Conservation (phyloP, 2,329 filamentous ascomycete genomes). For the Pseudonectria buxi region DNA sequence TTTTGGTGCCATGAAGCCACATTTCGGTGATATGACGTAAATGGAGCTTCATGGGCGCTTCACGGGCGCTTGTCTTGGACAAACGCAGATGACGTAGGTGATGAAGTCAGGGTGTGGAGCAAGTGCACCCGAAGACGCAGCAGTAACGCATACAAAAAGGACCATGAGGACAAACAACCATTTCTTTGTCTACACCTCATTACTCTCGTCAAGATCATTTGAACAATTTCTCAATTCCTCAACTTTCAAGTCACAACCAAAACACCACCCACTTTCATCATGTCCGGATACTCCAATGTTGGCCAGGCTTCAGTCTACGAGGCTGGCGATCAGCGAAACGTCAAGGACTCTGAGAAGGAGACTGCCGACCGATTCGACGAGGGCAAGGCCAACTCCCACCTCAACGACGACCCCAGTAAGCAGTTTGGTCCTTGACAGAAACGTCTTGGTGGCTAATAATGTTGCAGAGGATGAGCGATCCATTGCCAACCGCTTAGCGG, state of each 20-base stretch:
- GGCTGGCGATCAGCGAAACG: constrained; percentile 67
- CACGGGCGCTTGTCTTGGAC: constrained; percentile 3
- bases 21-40: constrained; percentile 13
- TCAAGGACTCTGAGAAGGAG: constrained; percentile 43
- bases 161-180: neutral
- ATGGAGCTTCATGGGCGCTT: constrained; percentile 1
- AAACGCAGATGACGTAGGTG: constrained; percentile 21
- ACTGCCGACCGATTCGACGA: constrained; percentile 60
- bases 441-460: constrained; percentile 11
- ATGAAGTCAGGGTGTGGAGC: constrained; percentile 24
- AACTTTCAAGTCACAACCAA: neutral
- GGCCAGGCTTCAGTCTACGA: constrained; percentile 63
- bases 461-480: constrained; percentile 59
- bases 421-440: constrained; percentile 24
- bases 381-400: constrained; percentile 64
- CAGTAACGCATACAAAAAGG: too few species aligned
- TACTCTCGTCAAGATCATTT: constrained; percentile 1
- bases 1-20: neutral
- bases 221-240: constrained; percentile 3
- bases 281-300: constrained; percentile 53
- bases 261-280: constrained; percentile 13
- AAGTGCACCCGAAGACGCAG: constrained; percentile 3
- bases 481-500: constrained; percentile 64
- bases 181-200: neutral
- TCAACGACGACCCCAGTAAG: constrained; percentile 65